Conservation (phyloP, 2,329 filamentous ascomycete species). For the Amauroascus niger region DNA sequence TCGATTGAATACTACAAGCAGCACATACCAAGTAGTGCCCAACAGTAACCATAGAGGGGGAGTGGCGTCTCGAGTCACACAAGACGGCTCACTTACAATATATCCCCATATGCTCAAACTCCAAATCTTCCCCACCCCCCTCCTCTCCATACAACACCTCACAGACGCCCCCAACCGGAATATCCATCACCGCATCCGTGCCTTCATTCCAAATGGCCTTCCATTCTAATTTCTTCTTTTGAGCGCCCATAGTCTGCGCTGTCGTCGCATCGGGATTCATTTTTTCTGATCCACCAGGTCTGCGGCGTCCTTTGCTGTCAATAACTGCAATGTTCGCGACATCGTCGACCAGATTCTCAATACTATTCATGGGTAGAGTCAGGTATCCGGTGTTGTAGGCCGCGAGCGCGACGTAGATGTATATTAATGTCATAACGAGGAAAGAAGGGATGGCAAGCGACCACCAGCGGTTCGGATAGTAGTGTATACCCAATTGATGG, state of each 20-base stretch:
- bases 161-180: slow-evolving; percentile 87
- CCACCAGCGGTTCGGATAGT: slow-evolving; percentile 98
- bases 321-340: slow-evolving; percentile 77
- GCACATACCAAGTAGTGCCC: not conserved
- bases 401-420: slow-evolving; percentile 88
- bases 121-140: not conserved
- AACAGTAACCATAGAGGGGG: not conserved
- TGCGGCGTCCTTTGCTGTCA: slow-evolving; percentile 57
- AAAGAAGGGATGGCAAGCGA: slow-evolving; percentile 83
- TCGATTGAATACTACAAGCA: too few species aligned
- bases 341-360: slow-evolving; percentile 88
- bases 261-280: slow-evolving; percentile 35
- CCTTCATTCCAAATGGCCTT: slow-evolving; percentile 76
- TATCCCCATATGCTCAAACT: not conserved
- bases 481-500: slow-evolving; percentile 85
- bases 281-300: slow-evolving; percentile 36
- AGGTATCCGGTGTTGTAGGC: slow-evolving; percentile 83
- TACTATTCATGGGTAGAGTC: slow-evolving; percentile 65
- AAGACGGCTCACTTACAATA: not conserved
- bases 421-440: slow-evolving; percentile 76
- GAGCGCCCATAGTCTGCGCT: slow-evolving; percentile 33
- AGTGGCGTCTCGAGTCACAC: not conserved
- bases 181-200: slow-evolving; percentile 95
- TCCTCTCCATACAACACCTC: slow-evolving; percentile 71
- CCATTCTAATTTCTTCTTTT: slow-evolving; percentile 55